Evolutionary conservation across 2,329 filamentous ascomycete genomes (phyloP).

Genomic region (Cladosporium sp.): DNA sequence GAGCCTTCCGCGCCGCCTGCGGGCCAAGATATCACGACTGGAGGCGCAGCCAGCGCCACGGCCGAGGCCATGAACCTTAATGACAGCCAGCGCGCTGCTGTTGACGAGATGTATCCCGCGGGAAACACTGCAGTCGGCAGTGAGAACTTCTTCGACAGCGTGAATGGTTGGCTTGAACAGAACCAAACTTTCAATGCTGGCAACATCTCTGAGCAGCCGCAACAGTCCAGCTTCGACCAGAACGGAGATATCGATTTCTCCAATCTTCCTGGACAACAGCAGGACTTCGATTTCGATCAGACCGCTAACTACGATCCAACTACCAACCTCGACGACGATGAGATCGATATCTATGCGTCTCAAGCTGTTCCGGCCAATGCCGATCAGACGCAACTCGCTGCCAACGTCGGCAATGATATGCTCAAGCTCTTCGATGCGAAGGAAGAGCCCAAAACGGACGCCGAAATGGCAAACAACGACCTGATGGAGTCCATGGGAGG

Average conservation of each 20-base stretch:
- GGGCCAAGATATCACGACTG: no score
- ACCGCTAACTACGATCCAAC: not conserved
- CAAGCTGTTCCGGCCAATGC: no score
- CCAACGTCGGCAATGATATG: not conserved
- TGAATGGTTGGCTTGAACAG: not conserved
- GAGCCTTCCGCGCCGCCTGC: not conserved
- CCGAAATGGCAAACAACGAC: not conserved
- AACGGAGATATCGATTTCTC: not conserved
- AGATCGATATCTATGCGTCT: no score
- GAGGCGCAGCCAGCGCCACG: no score
- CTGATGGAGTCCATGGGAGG: no score
- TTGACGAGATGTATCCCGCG: no score
- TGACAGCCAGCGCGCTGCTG: no score
- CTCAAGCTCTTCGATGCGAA: not conserved
- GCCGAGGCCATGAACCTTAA: no score
- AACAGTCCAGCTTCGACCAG: conserved; percentile 1
- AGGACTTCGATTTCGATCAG: conserved; percentile 3
- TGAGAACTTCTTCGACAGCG: no score
- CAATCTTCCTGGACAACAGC: not conserved
- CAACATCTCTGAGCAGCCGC: not conserved
- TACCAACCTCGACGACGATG: no score
- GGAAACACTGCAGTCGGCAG: no score
- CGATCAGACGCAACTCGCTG: conserved; percentile 13
- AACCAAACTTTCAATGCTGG: not conserved
- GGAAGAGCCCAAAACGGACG: not conserved